These are phyloP conservation scores for Pythium coloratum DNA, from an alignment of 352 stramenopile genomes.

Conservation along the genomic window DNA sequence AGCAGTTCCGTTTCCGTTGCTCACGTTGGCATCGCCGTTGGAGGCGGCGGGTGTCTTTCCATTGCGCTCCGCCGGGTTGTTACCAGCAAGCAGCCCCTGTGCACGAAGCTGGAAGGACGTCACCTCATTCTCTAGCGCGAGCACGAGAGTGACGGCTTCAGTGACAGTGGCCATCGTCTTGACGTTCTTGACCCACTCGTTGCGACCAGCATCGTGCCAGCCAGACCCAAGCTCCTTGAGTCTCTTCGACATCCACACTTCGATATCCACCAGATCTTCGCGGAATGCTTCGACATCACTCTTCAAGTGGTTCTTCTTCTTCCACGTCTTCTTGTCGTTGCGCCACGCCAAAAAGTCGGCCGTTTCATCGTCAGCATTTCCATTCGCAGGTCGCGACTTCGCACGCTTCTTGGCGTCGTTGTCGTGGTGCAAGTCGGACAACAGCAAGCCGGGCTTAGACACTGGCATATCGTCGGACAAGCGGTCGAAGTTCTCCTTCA, in stretches of 20 bases:
- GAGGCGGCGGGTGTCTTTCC: conserved; percentile 10
- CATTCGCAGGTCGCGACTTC: conserved; percentile 12
- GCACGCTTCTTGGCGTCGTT: conserved; percentile 47
- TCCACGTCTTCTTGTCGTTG: conserved; percentile 56
- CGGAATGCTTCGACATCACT: conserved; percentile 53
- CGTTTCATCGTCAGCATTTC: conserved; percentile 13
- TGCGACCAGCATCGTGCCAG: conserved; percentile 52
- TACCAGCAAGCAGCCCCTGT: conserved; percentile 24
- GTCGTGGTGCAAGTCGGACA: conserved; percentile 75
- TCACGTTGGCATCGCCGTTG: conserved; percentile 9
- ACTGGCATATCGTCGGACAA: conserved; percentile 66
- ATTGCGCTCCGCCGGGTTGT: conserved; percentile 16
- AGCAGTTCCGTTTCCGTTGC: neutral
- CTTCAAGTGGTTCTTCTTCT: conserved; percentile 43
- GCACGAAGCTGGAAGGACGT: conserved; percentile 48
- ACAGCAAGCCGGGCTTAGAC: conserved; percentile 69
- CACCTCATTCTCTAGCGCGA: conserved; percentile 67
- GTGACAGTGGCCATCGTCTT: conserved; percentile 35
- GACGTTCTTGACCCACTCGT: conserved; percentile 53
- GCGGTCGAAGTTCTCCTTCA: conserved; percentile 66
- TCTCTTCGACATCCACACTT: conserved; percentile 62
- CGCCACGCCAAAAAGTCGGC: conserved; percentile 55
- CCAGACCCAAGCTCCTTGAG: conserved; percentile 61
- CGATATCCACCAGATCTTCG: conserved; percentile 53
- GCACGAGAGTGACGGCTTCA: conserved; percentile 42